Evolutionary conservation across 306 rosid species (phyloP), one percentile per base, ranked within the genome.

Genomic region (Cicer cuneatum): DNA sequence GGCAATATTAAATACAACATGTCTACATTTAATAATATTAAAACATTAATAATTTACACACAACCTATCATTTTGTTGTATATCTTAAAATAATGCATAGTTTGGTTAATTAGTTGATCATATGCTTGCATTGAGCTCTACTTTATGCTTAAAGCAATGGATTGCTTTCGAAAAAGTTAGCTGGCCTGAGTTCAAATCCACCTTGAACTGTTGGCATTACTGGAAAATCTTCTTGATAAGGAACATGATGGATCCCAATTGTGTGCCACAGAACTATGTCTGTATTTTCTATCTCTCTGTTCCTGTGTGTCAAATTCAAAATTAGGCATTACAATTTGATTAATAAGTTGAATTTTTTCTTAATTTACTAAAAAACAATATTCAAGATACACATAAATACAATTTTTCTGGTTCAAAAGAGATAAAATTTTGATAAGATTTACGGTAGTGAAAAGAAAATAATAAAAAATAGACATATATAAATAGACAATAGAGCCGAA

Each of bases 181-280:
- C 85, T 5, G 98, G 98, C 60, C 92, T 78, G 18, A 93, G 90
- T 84, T 93, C 96, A 78, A 91, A 93, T 21, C 91, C 98, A 54
- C 82, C 90, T 42, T 89, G 87, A 74, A 93, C 52, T 35, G 88
- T 61, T 16, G 97, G 82, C 98, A 93, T 91, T 4, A 81, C 89
- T 60, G 98, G 91, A 79, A 89, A 91, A 65, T 91, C 98, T 83
- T 93, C 98, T 76, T 93, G 93, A 71, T 53, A 89, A 11, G 98
- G 97, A 71, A 74, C 68, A 74, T 93, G 98, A 85, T 91, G 98
- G 66, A 93, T 78, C 62, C 98, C 98, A 29, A 91, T 76, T 1
- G 93, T 88, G 80, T 93, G 87, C 98, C 98, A 91, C 5, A 91
- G 1, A 13, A 91, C 98, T 51, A 89, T 89, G 65, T 93, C 98